phyloP scores from a whole-genome alignment of 2,329 filamentous ascomycete genomes.

The Ceratocystis cubensis region DNA sequence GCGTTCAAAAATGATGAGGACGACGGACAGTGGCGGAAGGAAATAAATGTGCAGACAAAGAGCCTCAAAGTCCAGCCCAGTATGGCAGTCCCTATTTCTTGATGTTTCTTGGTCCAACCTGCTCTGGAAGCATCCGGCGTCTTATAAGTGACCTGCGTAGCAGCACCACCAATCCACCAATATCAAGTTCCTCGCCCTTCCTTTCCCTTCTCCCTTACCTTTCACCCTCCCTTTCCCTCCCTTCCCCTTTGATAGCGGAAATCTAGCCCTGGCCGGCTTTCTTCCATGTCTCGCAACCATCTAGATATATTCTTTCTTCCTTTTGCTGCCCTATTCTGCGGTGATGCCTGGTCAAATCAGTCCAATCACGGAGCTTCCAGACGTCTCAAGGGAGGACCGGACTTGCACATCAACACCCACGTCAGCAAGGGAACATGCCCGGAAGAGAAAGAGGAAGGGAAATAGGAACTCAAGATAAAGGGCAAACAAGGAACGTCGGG shows the following conservation, averaged over 20 bases:
- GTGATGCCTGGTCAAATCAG: not conserved
- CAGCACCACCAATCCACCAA: not conserved
- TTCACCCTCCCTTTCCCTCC: no score
- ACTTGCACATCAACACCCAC: not conserved
- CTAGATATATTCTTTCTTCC: not conserved
- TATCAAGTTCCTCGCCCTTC: not conserved
- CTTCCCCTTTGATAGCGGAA: no score
- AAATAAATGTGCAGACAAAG: no score
- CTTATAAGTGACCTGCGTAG: no score
- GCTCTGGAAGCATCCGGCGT: no score
- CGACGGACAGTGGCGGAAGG: no score
- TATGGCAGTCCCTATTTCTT: no score
- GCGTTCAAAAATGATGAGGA: not conserved
- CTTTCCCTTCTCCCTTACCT: no score
- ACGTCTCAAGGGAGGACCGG: not conserved
- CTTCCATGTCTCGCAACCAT: constrained; percentile 2
- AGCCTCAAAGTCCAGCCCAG: no score
- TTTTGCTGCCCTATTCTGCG: not conserved
- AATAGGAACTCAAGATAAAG: not conserved
- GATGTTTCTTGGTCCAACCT: no score
- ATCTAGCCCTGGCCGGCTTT: not conserved
- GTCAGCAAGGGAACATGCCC: not conserved
- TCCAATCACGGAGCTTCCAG: not conserved
- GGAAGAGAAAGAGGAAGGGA: not conserved
- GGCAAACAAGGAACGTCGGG: not conserved